Evolutionary conservation across 2,329 filamentous ascomycete species (phyloP).

Genomic region (Chlorencoelia australis): DNA sequence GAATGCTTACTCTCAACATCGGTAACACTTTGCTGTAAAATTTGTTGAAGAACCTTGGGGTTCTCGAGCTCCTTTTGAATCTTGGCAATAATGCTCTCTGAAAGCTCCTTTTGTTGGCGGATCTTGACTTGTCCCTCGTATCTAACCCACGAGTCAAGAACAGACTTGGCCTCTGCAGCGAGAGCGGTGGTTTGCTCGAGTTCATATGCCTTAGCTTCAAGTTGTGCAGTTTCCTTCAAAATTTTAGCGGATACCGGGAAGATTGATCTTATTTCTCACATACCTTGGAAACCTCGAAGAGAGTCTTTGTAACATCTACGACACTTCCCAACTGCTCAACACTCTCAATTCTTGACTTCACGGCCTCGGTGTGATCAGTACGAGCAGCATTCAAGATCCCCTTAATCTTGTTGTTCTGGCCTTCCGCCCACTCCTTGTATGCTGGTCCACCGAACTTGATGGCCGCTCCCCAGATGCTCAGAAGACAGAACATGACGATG

Average conservation of each 20-base stretch:
- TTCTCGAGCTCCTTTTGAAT: conserved; percentile 98
- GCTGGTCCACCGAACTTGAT: conserved; percentile 89
- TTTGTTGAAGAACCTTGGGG: conserved; percentile 94
- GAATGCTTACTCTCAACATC: conserved; percentile 84
- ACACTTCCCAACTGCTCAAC: conserved; percentile 92
- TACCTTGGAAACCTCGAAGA: conserved; percentile 98
- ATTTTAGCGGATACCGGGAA: too few relatives aligned
- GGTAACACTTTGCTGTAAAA: conserved; percentile 89
- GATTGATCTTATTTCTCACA: too few relatives aligned
- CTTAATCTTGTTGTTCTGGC: conserved; percentile 85
- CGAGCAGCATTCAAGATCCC: conserved; percentile 90
- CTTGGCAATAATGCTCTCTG: conserved; percentile 88
- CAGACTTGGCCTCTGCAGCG: conserved; percentile 83
- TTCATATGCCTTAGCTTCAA: conserved; percentile 94
- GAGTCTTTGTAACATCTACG: conserved; percentile 90
- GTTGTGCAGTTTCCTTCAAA: conserved; percentile 71
- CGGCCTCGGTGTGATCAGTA: conserved; percentile 88
- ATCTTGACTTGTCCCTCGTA: conserved; percentile 99
- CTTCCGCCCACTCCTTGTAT: conserved; percentile 87
- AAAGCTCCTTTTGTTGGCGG: conserved; percentile 94
- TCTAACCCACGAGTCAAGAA: conserved; percentile 96
- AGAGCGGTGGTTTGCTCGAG: conserved; percentile 93
- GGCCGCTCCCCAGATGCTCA: conserved; percentile 85
- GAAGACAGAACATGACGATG: conserved; percentile 82
- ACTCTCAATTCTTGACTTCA: conserved; percentile 87